Percentiles rank a stretch among this genome's conserved stretches.
Evolutionary conservation across 805 yeast genomes (phyloP).

Genomic region (Ogataea corticis): DNA sequence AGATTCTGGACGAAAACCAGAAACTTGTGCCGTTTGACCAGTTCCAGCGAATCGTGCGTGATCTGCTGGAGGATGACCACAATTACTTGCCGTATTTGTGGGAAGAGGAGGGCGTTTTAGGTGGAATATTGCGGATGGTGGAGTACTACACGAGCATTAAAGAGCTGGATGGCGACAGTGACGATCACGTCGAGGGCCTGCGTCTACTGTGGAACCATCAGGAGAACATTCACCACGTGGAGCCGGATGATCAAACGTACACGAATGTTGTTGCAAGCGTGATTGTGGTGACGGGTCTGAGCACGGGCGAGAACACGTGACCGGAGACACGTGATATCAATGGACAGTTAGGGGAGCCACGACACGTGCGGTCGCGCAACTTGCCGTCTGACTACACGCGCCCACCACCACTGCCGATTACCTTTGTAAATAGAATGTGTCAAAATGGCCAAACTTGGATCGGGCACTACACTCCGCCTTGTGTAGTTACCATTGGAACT

Average conservation of each 20-base stretch:
- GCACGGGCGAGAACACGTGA: neutral
- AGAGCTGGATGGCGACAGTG: conserved; percentile 14
- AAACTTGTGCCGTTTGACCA: conserved; percentile 11
- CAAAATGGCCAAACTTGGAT: too few species aligned
- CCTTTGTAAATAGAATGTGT: too few species aligned
- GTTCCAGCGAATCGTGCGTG: conserved; percentile 14
- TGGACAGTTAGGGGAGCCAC: too few species aligned
- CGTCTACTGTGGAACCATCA: conserved; percentile 12
- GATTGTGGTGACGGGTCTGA: conserved; percentile 7
- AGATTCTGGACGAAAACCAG: conserved; percentile 5
- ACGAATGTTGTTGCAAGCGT: conserved; percentile 9
- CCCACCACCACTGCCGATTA: too few species aligned
- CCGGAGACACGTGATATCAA: neutral
- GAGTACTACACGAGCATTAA: conserved; percentile 16
- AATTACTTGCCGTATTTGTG: conserved; percentile 8
- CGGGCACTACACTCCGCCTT: neutral
- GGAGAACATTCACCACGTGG: conserved; percentile 13
- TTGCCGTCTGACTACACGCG: too few species aligned
- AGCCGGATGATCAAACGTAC: conserved; percentile 2
- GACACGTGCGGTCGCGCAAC: too few species aligned
- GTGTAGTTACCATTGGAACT: neutral
- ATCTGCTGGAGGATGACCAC: conserved; percentile 10
- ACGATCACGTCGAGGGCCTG: conserved; percentile 10
- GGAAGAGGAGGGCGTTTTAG: conserved; percentile 11
- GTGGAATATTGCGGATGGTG: conserved; percentile 9